phyloP scores from a whole-genome alignment of 495 filamentous ascomycete species.

The Neurospora sp. region DNA sequence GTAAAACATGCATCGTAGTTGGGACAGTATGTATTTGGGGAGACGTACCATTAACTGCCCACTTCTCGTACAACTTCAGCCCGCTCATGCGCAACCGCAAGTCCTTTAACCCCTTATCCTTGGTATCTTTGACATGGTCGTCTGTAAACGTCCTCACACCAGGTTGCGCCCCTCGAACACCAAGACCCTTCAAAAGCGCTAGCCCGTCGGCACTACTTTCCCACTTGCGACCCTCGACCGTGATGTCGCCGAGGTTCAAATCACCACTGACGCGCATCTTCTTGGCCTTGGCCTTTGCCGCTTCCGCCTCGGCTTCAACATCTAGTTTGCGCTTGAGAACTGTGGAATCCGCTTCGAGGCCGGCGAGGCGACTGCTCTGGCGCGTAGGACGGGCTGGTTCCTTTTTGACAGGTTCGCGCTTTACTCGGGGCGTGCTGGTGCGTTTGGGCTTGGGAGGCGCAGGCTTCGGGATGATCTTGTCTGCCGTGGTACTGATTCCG shows the following conservation, averaged over 20 bases:
- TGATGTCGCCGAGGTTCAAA: conserved; percentile 64
- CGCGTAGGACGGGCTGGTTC: conserved; percentile 30
- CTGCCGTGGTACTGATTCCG: conserved; percentile 24
- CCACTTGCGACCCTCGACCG: conserved; percentile 65
- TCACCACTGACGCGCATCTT: conserved; percentile 60
- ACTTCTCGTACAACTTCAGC: conserved; percentile 70
- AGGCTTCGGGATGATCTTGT: conserved; percentile 23
- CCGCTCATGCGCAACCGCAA: conserved; percentile 73
- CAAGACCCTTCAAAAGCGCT: conserved; percentile 32
- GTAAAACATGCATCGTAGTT: background rate
- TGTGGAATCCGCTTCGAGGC: conserved; percentile 49
- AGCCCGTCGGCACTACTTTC: conserved; percentile 29
- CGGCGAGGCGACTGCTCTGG: conserved; percentile 42
- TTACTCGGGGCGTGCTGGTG: conserved; percentile 12
- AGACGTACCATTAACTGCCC: conserved; percentile 59
- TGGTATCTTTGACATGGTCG: conserved; percentile 72
- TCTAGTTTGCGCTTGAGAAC: conserved; percentile 72
- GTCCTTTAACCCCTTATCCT: conserved; percentile 63
- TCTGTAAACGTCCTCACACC: conserved; percentile 71
- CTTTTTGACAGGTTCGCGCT: conserved; percentile 20
- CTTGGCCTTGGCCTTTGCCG: conserved; percentile 58
- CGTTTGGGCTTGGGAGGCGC: conserved; percentile 18
- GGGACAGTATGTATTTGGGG: background rate
- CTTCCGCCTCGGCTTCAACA: conserved; percentile 51
- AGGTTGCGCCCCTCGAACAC: conserved; percentile 58